A percentile compares a stretch with the other conserved stretches of the same genome.
Conservation (phyloP, 176 grass and related monocot genomes). For the Phragmites australis region DNA sequence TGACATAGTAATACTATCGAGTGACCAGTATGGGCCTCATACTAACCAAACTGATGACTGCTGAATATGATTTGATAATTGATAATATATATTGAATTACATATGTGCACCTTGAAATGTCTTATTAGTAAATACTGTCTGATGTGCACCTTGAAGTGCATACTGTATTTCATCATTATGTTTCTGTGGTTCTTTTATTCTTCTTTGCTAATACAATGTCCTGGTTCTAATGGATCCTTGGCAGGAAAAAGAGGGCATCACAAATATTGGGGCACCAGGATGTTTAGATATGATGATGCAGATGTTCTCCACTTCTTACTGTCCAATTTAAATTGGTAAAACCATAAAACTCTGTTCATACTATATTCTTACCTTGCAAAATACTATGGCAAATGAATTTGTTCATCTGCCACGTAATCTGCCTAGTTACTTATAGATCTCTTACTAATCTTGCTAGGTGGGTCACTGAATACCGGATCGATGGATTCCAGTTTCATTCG, state of each 20-base stretch:
- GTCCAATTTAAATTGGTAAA: conserved; percentile 98
- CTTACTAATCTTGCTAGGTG: conserved; percentile 58
- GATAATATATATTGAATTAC: background rate
- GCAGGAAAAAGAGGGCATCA: conserved; percentile 94
- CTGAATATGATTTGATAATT: background rate
- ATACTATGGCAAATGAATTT: background rate
- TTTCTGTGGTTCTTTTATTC: conserved; percentile 15
- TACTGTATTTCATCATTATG: conserved; percentile 18
- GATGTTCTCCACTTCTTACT: conserved; percentile 95
- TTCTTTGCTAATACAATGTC: conserved; percentile 14
- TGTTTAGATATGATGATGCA: conserved; percentile 95
- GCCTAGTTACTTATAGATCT: conserved; percentile 29
- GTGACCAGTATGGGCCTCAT: background rate
- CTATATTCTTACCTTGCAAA: conserved; percentile 6
- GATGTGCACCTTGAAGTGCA: conserved; percentile 15
- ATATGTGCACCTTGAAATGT: background rate
- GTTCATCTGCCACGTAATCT: conserved; percentile 19
- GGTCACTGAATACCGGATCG: conserved; percentile 83
- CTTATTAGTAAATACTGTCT: background rate
- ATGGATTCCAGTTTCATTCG: conserved; percentile 94
- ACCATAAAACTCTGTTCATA: conserved; percentile 24
- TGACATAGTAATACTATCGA: background rate
- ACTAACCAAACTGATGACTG: background rate
- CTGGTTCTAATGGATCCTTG: conserved; percentile 33
- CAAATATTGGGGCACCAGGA: conserved; percentile 96